Evolutionary conservation across 73 alveolate species (phyloP).

Genomic region (Paramecium sonneborni): DNA sequence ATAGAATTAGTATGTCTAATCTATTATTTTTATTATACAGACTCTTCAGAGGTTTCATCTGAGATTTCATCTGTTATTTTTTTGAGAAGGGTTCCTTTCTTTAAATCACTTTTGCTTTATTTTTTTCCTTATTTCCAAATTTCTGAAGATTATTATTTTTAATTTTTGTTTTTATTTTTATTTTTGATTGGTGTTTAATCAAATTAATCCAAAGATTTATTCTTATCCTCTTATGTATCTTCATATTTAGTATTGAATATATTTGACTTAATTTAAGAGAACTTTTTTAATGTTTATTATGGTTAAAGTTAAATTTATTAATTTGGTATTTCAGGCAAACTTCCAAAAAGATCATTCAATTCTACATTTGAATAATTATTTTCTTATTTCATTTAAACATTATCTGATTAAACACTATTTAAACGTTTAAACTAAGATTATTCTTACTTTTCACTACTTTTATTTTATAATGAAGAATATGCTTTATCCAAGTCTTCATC

Average conservation of each 20-base stretch:
- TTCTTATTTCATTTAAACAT: not conserved
- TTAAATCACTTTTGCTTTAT: not conserved
- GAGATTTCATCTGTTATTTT: conserved; percentile 10
- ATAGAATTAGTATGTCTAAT: not conserved
- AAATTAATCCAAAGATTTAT: not conserved
- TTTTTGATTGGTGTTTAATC: not conserved
- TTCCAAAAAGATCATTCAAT: conserved; percentile 9
- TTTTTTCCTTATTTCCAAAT: not conserved
- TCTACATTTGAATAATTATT: not conserved
- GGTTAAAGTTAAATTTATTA: not conserved
- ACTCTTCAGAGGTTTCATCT: not conserved
- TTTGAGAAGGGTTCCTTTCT: not conserved
- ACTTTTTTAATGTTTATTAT: not conserved
- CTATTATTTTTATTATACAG: not conserved
- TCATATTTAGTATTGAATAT: not conserved
- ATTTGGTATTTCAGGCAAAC: not conserved
- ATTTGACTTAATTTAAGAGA: not conserved
- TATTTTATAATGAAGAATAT: not conserved
- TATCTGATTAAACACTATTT: not conserved
- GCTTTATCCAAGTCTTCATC: conserved; percentile 30
- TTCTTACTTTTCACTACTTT: not conserved
- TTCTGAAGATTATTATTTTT: not conserved
- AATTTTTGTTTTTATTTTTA: not conserved
- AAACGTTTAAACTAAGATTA: not conserved
- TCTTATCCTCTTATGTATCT: not conserved